Evolutionary conservation across 2,329 filamentous ascomycete genomes (phyloP), one percentile per base, ranked within the genome.

Genomic region (Colletotrichum sp.): DNA sequence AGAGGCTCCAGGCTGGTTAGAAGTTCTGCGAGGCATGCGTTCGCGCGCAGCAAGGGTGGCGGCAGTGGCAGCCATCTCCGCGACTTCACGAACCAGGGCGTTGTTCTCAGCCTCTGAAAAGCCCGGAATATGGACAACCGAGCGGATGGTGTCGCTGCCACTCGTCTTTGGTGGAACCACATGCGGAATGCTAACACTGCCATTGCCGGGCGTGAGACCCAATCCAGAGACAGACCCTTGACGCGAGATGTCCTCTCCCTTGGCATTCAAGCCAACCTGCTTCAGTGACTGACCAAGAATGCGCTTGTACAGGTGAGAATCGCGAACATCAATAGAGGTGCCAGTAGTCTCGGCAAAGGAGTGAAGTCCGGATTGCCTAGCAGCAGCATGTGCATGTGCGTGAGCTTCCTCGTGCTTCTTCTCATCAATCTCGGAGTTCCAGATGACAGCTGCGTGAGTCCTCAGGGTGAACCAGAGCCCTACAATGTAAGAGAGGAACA

Each of bases 371-470:
- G 85, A 85, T 28, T 85, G 77, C 8, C 83, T 82, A 24, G 79
- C 72, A 32, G 81, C 78, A 18, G 81, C 79, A 18, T 85, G 83
- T 3, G 81, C 80, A 52, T 83, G 77, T 8, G 83, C 81, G 81
- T 15, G 80, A 78, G 83, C 81, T 18, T 93, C 90, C 15, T 92
- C 90, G 55, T 91, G 88, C 80, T 92, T 93, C 85, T 95, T 96
- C 85, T 96, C 94, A 52, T 96, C 94, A 4, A 90, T 83, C 77
- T 98, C 96, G 10, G 91, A 94, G 81, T 96, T 97, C 97, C 97
- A 99, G 79, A 99, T 99, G 62, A 98, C 94, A 6, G 98, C 96
- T 6, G 97, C 97, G 83, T 99, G 97, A 0, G 97, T 99, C 78
- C 97, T 92, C 24, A 99, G 90, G 1, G 97, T 99, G 85, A 99